Conservation (phyloP, 805 yeast species). For the Candida easanensis region DNA sequence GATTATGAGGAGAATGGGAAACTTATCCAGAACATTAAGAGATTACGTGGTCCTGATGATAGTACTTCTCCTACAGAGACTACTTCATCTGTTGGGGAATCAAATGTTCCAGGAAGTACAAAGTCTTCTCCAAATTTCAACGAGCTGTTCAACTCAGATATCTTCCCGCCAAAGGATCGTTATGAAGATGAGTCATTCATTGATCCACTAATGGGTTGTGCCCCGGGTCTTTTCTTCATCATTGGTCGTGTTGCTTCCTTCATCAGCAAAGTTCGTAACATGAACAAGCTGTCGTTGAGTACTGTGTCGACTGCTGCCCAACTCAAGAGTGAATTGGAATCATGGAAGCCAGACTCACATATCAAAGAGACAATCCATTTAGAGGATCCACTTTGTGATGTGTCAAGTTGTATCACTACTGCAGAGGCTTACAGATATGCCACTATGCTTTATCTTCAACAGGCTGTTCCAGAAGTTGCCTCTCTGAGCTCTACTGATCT, state of each 20-base stretch:
- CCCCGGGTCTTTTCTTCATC: constrained; percentile 59
- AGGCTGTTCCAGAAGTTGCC: constrained; percentile 70
- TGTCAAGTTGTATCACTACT: constrained; percentile 59
- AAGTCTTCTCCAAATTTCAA: constrained; percentile 13
- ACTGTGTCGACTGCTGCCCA: constrained; percentile 54
- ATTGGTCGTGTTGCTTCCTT: constrained; percentile 62
- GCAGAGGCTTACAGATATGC: constrained; percentile 69
- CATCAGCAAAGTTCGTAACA: constrained; percentile 44
- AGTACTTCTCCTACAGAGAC: not conserved
- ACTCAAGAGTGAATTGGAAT: constrained; percentile 48
- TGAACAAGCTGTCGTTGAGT: constrained; percentile 40
- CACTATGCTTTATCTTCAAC: constrained; percentile 57
- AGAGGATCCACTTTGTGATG: constrained; percentile 50
- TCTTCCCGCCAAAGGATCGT: constrained; percentile 11
- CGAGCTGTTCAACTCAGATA: constrained; percentile 16
- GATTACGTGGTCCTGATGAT: constrained; percentile 6
- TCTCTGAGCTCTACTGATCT: constrained; percentile 49
- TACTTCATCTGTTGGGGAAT: not conserved
- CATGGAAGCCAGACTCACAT: constrained; percentile 50
- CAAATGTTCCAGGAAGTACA: not conserved
- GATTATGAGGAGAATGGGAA: constrained; percentile 20
- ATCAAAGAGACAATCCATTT: constrained; percentile 33
- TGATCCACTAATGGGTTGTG: constrained; percentile 68
- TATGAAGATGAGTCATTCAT: constrained; percentile 29
- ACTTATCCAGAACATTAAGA: constrained; percentile 13